Conservation (phyloP, 2,329 filamentous ascomycete genomes). For the Aspergillus pseudonomiae region DNA sequence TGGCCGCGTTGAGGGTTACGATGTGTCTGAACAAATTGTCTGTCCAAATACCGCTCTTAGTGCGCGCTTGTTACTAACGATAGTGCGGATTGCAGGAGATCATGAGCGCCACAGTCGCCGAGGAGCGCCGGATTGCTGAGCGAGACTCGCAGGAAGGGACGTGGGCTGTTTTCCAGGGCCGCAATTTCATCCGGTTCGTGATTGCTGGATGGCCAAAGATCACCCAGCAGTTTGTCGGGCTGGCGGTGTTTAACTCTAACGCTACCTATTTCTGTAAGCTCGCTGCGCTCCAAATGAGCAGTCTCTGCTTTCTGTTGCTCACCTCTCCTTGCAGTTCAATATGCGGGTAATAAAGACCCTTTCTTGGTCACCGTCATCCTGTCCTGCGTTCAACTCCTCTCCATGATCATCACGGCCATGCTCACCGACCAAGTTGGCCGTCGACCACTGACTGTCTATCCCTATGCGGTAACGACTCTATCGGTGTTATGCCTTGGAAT, state of each 20-base stretch:
- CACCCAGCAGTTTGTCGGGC: constrained; percentile 44
- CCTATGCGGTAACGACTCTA: constrained; percentile 41
- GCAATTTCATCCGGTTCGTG: constrained; percentile 41
- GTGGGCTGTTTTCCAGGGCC: constrained; percentile 42
- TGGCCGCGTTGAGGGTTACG: constrained; percentile 34
- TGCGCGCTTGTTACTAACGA: not conserved
- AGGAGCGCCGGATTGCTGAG: constrained; percentile 37
- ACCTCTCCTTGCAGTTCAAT: constrained; percentile 35
- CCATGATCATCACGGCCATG: constrained; percentile 42
- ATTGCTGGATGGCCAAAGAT: constrained; percentile 46
- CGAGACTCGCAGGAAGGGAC: constrained; percentile 30
- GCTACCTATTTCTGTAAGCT: constrained; percentile 44
- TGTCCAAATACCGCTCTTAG: not conserved
- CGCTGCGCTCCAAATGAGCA: not conserved
- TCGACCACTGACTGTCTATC: constrained; percentile 45
- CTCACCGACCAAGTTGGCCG: constrained; percentile 42
- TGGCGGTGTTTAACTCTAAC: constrained; percentile 45
- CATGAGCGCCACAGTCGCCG: constrained; percentile 38
- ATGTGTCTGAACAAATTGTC: constrained; percentile 38
- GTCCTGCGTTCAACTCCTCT: constrained; percentile 46
- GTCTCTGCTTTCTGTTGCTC: constrained; percentile 8
- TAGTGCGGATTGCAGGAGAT: constrained; percentile 26
- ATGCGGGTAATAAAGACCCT: constrained; percentile 45
- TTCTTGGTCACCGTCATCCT: constrained; percentile 49
- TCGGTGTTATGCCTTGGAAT: constrained; percentile 45